Conservation (phyloP, 1,284 basidiomycete genomes). For the Testicularia cyperi region DNA sequence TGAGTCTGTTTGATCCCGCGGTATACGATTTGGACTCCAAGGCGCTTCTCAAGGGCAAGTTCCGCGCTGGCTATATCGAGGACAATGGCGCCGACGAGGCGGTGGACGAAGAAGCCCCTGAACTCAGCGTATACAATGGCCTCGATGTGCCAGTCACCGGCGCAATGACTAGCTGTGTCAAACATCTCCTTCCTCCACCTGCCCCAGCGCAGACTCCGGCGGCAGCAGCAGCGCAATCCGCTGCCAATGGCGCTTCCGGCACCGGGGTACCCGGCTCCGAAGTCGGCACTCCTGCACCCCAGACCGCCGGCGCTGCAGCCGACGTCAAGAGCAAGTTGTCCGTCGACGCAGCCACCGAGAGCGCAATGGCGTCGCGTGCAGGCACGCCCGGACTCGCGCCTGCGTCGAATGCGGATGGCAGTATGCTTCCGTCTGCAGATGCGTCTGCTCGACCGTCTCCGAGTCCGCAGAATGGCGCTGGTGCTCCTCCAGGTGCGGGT, state of each 20-base stretch:
- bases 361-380: slow-evolving; percentile 17
- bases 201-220: slow-evolving; percentile 7
- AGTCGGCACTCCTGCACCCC: slow-evolving; percentile 24
- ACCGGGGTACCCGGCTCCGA: slow-evolving; percentile 13
- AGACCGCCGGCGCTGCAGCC: background rate
- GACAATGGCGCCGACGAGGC: slow-evolving; percentile 43
- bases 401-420: slow-evolving; percentile 5
- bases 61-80: slow-evolving; percentile 7
- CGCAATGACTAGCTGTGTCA: slow-evolving; percentile 48
- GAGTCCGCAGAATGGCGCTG: slow-evolving; percentile 5
- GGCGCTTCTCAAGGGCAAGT: slow-evolving; percentile 44
- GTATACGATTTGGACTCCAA: slow-evolving; percentile 86
- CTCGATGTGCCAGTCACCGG: slow-evolving; percentile 41
- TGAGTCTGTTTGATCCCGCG: slow-evolving; percentile 87
- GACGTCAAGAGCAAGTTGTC: slow-evolving; percentile 4
- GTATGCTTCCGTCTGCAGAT: slow-evolving; percentile 14
- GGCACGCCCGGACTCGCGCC: slow-evolving; percentile 7
- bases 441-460: slow-evolving; percentile 29
- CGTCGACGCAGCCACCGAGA: slow-evolving; percentile 1
- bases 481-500: background rate
- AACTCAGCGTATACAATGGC: slow-evolving; percentile 13
- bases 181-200: slow-evolving; percentile 35
- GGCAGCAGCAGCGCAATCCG: slow-evolving; percentile 1
- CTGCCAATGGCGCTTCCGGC: slow-evolving; percentile 9
- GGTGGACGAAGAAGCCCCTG: slow-evolving; percentile 28